Percentiles rank a stretch among this genome's conserved stretches.
Conservation (phyloP, 2,329 filamentous ascomycete genomes). For the Pseudocercospora fijiensis region DNA sequence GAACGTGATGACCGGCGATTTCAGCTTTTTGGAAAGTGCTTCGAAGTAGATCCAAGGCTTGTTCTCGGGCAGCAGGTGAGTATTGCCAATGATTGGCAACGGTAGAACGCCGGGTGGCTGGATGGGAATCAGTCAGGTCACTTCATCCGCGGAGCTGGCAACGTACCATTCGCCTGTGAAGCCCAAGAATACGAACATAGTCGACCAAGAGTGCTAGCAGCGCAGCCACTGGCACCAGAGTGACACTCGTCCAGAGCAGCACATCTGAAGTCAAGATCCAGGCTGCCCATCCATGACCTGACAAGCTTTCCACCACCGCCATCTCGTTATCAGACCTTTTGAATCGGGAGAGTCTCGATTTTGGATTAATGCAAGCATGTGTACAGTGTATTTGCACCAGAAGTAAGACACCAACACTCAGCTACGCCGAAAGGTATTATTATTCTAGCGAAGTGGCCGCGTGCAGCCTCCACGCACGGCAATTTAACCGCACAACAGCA, state of each 20-base stretch:
- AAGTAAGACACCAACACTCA: neutral
- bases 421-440: neutral
- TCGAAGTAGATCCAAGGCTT: conserved; percentile 47
- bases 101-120: conserved; percentile 50
- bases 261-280: neutral
- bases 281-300: neutral
- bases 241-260: neutral
- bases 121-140: neutral
- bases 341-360: neutral
- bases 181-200: conserved; percentile 26
- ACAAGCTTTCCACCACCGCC: neutral
- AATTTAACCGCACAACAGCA: neutral
- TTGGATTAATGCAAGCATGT: neutral
- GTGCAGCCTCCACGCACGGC: neutral
- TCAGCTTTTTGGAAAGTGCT: conserved; percentile 46
- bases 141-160: neutral
- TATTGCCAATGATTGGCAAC: conserved; percentile 49
- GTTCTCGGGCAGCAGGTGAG: conserved; percentile 36
- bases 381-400: neutral
- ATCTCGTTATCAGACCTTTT: neutral
- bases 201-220: conserved; percentile 18
- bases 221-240: neutral
- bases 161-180: conserved; percentile 26
- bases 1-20: conserved; percentile 49
- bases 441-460: neutral